phyloP scores from a whole-genome alignment of 177 flowering plant genomes.

The Vitis hybrid region DNA sequence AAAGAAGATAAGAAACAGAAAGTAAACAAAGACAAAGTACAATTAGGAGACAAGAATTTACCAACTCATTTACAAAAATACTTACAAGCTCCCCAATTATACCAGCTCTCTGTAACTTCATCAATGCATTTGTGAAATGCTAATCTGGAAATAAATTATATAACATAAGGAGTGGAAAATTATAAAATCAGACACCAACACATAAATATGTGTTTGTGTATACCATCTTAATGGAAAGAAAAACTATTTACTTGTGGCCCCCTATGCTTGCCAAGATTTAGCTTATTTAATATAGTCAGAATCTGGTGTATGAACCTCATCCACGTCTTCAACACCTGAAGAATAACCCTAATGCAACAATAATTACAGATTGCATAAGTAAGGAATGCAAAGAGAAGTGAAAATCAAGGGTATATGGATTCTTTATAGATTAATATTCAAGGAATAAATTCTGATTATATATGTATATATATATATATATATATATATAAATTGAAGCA shows the following conservation, averaged over 20 bases:
- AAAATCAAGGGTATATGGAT: neutral
- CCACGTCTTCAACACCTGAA: constrained; percentile 85
- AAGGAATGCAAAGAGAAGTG: neutral
- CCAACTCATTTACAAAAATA: constrained; percentile 89
- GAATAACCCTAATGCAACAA: constrained; percentile 51
- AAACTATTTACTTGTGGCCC: constrained; percentile 57
- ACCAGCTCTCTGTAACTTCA: constrained; percentile 85
- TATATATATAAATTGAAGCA: no score
- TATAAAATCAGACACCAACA: neutral
- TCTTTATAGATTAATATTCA: neutral
- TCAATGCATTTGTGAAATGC: constrained; percentile 72
- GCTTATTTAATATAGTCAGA: constrained; percentile 84
- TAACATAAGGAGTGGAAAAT: neutral
- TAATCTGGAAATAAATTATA: constrained; percentile 15
- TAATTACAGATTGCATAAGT: neutral
- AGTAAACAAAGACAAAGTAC: neutral
- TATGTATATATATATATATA: no score
- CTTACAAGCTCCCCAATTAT: constrained; percentile 91
- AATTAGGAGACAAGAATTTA: constrained; percentile 18
- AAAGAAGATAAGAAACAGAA: neutral
- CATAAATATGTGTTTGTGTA: neutral
- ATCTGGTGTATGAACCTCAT: constrained; percentile 79
- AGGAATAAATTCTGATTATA: neutral
- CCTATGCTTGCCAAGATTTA: constrained; percentile 89
- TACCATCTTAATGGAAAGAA: neutral